Evolutionary conservation across 495 filamentous ascomycete genomes (phyloP).

Genomic region (Peziza echinospora): DNA sequence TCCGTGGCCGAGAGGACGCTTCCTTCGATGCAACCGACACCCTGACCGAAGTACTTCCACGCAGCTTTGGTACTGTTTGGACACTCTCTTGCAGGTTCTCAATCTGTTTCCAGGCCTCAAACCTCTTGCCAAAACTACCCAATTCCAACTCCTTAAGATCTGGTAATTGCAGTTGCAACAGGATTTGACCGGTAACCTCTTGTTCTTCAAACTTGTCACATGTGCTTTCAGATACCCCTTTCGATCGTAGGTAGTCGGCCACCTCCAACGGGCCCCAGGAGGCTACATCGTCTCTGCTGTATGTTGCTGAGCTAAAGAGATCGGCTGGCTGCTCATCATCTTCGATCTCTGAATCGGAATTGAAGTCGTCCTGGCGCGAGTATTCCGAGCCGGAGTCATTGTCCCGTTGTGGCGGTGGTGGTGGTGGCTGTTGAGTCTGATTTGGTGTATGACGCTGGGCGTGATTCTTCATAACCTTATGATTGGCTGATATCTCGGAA

Average conservation of each 20-base stretch:
- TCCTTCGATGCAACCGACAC: conserved; percentile 1
- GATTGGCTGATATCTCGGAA: conserved; percentile 44
- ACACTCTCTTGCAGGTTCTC: conserved; percentile 68
- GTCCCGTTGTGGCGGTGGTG: conserved; percentile 20
- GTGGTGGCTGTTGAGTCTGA: conserved; percentile 28
- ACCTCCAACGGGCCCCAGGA: conserved; percentile 59
- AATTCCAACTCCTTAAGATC: conserved; percentile 93
- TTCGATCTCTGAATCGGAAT: conserved; percentile 52
- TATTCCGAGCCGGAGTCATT: conserved; percentile 20
- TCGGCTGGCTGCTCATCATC: conserved; percentile 27
- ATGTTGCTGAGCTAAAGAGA: conserved; percentile 11
- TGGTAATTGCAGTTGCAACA: conserved; percentile 61
- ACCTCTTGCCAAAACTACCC: conserved; percentile 35
- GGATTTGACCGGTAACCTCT: conserved; percentile 82
- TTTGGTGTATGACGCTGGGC: conserved; percentile 57
- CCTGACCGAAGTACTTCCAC: conserved; percentile 1
- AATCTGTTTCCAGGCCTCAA: conserved; percentile 33
- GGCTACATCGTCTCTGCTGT: conserved; percentile 42
- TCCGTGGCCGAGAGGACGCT: conserved; percentile 14
- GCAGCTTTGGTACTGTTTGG: conserved; percentile 17
- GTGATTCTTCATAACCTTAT: conserved; percentile 9
- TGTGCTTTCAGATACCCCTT: conserved; percentile 60
- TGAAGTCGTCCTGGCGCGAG: conserved; percentile 12
- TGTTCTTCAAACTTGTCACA: conserved; percentile 90
- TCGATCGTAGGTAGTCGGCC: conserved; percentile 59